These are phyloP conservation scores for Inga leiocalycina DNA, from an alignment of 306 rosid species.

Conservation along the genomic window DNA sequence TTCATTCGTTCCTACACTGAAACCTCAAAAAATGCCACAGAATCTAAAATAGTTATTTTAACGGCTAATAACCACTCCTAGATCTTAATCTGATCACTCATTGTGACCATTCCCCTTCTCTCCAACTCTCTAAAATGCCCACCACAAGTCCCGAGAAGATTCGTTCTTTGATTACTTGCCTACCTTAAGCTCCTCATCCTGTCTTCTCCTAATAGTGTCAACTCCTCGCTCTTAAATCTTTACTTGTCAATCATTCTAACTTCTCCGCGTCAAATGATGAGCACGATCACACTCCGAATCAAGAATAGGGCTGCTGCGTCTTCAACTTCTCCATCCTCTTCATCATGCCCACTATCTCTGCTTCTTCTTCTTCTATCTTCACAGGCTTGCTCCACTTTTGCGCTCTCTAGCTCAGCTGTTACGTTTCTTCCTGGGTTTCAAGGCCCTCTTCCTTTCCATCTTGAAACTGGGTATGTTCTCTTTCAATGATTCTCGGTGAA, in stretches of 20 bases:
- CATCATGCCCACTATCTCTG: not conserved
- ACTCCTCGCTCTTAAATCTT: too few relatives aligned
- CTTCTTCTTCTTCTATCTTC: not conserved
- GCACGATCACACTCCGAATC: too few relatives aligned
- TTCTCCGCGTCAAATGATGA: too few relatives aligned
- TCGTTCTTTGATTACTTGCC: too few relatives aligned
- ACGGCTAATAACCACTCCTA: too few relatives aligned
- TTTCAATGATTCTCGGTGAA: not conserved
- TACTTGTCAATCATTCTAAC: too few relatives aligned
- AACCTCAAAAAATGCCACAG: too few relatives aligned
- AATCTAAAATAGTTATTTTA: too few relatives aligned
- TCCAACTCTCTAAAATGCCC: not conserved
- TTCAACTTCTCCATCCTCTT: not conserved
- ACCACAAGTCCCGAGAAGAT: too few relatives aligned
- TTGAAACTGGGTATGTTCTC: slow-evolving; percentile 20
- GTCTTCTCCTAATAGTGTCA: too few relatives aligned
- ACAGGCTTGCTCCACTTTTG: not conserved
- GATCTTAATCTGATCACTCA: too few relatives aligned
- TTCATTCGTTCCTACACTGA: too few relatives aligned
- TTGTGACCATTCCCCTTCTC: not conserved
- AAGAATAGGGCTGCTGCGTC: not conserved
- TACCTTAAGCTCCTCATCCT: not conserved
- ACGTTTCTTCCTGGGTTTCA: slow-evolving; percentile 10
- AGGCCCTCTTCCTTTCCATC: slow-evolving; percentile 23
- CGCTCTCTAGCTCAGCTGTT: not conserved